Evolutionary conservation across 2,329 filamentous ascomycete genomes (phyloP).

Genomic region (Aspergillus nomiae): DNA sequence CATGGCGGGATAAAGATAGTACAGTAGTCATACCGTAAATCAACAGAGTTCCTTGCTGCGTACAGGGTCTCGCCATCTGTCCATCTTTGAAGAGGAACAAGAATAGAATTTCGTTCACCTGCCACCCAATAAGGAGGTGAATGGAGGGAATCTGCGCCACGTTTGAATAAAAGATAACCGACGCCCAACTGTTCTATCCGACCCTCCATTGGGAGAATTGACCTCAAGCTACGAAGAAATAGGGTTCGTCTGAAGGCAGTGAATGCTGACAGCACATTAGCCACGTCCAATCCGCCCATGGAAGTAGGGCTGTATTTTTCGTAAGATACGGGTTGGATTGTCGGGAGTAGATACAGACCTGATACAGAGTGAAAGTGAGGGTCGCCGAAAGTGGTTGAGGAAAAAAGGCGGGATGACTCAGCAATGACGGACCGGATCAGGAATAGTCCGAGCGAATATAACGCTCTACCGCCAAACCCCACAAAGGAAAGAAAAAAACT

Average conservation of each 20-base stretch:
- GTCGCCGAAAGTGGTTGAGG: background rate
- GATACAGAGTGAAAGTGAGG: background rate
- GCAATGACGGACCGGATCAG: constrained; percentile 4
- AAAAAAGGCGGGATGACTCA: constrained; percentile 4
- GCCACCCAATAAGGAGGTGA: constrained; percentile 9
- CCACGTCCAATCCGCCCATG: background rate
- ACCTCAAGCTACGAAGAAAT: background rate
- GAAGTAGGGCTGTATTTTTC: background rate
- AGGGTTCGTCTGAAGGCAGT: background rate
- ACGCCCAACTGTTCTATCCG: background rate
- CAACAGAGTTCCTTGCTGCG: constrained; percentile 8
- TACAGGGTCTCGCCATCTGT: constrained; percentile 7
- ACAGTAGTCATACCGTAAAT: background rate
- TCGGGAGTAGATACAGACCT: background rate
- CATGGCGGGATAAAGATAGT: constrained; percentile 11
- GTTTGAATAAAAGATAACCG: background rate
- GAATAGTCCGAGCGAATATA: constrained; percentile 4
- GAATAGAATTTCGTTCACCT: background rate
- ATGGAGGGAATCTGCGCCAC: constrained; percentile 11
- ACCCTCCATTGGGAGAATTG: background rate
- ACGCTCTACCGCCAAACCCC: constrained; percentile 10
- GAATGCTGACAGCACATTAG: constrained; percentile 5
- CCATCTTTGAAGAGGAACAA: background rate
- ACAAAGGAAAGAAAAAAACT: constrained; percentile 17
- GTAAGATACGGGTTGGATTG: background rate